These are phyloP conservation scores for Neurospora sp. DNA, from an alignment of 495 filamentous ascomycete genomes.

Conservation along the genomic window DNA sequence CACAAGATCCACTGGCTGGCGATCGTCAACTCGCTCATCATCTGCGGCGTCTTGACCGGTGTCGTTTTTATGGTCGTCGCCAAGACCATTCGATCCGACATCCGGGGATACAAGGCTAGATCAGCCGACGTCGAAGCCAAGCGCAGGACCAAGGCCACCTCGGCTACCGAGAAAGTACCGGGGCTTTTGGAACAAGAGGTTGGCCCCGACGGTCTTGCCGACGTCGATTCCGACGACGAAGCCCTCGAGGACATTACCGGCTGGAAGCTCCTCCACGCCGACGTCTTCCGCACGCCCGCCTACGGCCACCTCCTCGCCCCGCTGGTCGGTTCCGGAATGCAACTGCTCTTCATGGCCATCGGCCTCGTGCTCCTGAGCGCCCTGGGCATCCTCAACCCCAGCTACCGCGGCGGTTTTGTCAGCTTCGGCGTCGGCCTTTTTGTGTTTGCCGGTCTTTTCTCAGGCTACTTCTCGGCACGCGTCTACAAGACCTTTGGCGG, in stretches of 20 bases:
- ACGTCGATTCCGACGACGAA: conserved; percentile 66
- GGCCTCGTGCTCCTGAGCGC: conserved; percentile 72
- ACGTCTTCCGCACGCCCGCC: conserved; percentile 77
- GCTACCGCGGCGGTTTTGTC: conserved; percentile 86
- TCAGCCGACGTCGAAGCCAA: not conserved
- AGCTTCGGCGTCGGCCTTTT: conserved; percentile 81
- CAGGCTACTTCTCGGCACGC: conserved; percentile 83
- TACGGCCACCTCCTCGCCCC: conserved; percentile 75
- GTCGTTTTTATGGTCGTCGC: conserved; percentile 81
- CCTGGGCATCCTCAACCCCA: conserved; percentile 78
- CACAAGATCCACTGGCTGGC: conserved; percentile 86
- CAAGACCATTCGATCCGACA: conserved; percentile 72
- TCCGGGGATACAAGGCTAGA: conserved; percentile 55
- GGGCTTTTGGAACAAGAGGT: conserved; percentile 58
- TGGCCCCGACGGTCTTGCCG: conserved; percentile 46
- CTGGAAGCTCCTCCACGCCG: conserved; percentile 91
- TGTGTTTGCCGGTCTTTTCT: conserved; percentile 79
- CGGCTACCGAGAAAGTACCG: not conserved
- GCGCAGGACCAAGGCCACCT: conserved; percentile 41
- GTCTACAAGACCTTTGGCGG: conserved; percentile 86
- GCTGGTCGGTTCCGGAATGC: conserved; percentile 79
- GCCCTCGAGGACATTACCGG: conserved; percentile 74
- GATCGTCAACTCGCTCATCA: conserved; percentile 83
- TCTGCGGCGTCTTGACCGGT: conserved; percentile 70
- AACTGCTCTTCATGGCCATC: conserved; percentile 77